phyloP scores from a whole-genome alignment of 345 rosid genomes.

The Arabidopsis suecica region DNA sequence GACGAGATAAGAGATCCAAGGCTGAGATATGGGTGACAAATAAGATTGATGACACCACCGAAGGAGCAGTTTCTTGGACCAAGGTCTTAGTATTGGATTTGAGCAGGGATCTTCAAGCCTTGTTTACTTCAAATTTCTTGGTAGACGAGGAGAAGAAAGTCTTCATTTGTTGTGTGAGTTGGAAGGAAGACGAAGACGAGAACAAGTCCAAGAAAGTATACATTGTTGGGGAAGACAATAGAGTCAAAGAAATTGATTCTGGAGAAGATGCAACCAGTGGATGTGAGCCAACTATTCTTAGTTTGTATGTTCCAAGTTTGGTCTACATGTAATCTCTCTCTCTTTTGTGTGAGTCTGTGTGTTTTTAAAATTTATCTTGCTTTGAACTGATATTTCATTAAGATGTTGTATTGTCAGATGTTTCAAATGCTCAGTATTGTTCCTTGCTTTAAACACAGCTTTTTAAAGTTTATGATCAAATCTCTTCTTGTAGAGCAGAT shows the following conservation, averaged over 20 bases:
- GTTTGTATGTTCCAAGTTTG: conserved; percentile 2
- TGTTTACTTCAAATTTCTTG: neutral
- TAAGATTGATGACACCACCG: neutral
- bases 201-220: neutral
- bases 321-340: neutral
- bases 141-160: neutral
- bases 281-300: no score
- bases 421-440: neutral
- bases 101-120: neutral
- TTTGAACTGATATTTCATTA: no score
- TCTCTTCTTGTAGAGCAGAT: no score
- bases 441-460: no score
- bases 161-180: no score
- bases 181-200: no score
- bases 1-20: neutral
- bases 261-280: no score
- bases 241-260: no score
- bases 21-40: conserved; percentile 3
- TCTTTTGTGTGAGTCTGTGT: neutral
- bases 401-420: neutral
- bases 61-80: neutral
- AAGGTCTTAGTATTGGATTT: neutral
- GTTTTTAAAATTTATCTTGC: neutral
- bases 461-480: no score
- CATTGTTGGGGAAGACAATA: neutral